A percentile compares a stretch with the other conserved stretches of the same genome.
Evolutionary conservation across 768 basidiomycete genomes (phyloP).

Genomic region (Hygrocybe punicea): DNA sequence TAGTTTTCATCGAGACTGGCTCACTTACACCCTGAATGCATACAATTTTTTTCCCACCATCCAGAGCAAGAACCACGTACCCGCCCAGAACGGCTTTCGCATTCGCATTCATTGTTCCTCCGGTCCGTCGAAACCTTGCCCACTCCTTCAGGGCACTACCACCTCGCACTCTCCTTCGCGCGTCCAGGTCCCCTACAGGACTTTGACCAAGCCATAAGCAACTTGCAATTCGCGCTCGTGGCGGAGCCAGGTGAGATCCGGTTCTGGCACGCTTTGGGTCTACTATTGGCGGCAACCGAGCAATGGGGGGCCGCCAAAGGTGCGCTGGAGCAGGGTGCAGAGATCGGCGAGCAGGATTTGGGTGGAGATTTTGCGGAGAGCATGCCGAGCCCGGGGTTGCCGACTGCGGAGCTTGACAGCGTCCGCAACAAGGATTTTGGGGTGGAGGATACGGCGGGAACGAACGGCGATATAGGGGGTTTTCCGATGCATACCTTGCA

Average conservation of each 20-base stretch:
- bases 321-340: constrained; percentile 75
- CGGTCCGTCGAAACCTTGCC: constrained; percentile 47
- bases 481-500: background rate
- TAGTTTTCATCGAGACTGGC: constrained; percentile 23
- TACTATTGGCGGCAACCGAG: constrained; percentile 73
- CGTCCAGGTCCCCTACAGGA: constrained; percentile 63
- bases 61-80: constrained; percentile 66
- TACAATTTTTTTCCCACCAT: background rate
- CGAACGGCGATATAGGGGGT: no score
- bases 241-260: constrained; percentile 57
- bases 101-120: constrained; percentile 52
- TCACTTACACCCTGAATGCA: background rate
- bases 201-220: constrained; percentile 60
- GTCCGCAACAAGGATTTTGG: background rate
- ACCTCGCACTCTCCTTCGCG: constrained; percentile 73
- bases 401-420: constrained; percentile 10
- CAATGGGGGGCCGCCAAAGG: constrained; percentile 76
- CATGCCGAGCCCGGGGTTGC: constrained; percentile 12
- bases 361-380: constrained; percentile 17
- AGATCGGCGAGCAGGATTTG: constrained; percentile 46
- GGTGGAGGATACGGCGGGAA: background rate
- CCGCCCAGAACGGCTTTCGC: constrained; percentile 55
- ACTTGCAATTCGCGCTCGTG: constrained; percentile 73
- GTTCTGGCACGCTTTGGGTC: constrained; percentile 88
- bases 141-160: constrained; percentile 63